Percentiles rank a stretch among this genome's conserved stretches.
phyloP scores from a whole-genome alignment of 352 stramenopile species.

The Phytophthora sansomeana region DNA sequence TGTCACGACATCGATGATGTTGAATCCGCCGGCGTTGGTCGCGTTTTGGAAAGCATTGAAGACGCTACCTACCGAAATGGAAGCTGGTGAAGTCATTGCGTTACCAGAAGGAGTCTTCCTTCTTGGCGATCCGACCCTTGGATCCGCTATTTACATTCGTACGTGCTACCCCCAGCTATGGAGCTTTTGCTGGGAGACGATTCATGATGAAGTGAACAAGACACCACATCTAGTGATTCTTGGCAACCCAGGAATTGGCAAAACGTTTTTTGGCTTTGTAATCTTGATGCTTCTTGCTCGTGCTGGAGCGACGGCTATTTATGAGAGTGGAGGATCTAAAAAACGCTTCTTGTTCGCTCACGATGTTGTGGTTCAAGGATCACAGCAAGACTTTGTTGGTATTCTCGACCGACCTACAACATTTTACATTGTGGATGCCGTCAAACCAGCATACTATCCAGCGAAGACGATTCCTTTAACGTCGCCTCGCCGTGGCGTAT shows the following conservation, averaged over 20 bases:
- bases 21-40: too few species aligned
- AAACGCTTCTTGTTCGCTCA: neutral
- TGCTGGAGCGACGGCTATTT: conserved; percentile 32
- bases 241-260: conserved; percentile 40
- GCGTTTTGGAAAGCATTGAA: too few species aligned
- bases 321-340: conserved; percentile 19
- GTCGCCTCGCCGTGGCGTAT: too few species aligned
- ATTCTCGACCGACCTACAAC: conserved; percentile 35
- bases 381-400: conserved; percentile 30
- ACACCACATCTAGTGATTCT: conserved; percentile 44
- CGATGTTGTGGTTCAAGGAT: conserved; percentile 28
- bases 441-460: conserved; percentile 30
- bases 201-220: conserved; percentile 27
- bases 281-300: conserved; percentile 37
- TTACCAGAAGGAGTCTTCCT: too few species aligned
- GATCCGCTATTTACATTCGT: too few species aligned
- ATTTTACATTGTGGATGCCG: conserved; percentile 41
- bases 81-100: too few species aligned
- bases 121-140: too few species aligned
- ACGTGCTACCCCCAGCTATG: conserved; percentile 30
- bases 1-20: too few species aligned
- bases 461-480: too few species aligned
- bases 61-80: too few species aligned
- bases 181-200: conserved; percentile 12
- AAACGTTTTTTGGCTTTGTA: conserved; percentile 39